Conservation (phyloP, 176 grass and related monocot species). For the Eragrostis nindensis region DNA sequence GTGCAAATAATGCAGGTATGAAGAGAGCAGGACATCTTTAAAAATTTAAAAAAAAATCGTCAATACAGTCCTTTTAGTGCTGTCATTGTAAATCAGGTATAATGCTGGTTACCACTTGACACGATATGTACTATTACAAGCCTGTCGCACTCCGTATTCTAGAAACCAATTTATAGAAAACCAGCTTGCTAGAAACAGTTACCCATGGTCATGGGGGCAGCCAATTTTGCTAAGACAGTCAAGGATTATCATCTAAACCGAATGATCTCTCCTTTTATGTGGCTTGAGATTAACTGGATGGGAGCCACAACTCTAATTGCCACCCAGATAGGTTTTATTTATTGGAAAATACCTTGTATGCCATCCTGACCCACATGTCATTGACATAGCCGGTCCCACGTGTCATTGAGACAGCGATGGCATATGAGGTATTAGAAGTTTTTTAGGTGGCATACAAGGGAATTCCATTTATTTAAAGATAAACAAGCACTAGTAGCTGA, state of each 20-base stretch:
- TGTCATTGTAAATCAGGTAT: neutral
- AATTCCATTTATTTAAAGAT: neutral
- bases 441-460: too few relatives aligned
- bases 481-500: neutral
- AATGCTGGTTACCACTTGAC: neutral
- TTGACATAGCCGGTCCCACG: too few relatives aligned
- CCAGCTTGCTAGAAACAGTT: neutral
- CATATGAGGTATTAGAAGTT: too few relatives aligned
- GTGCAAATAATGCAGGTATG: slow-evolving; percentile 13
- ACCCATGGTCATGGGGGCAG: neutral
- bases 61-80: neutral
- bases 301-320: neutral
- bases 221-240: neutral
- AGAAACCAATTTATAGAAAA: neutral
- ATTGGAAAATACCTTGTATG: too few relatives aligned
- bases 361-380: too few relatives aligned
- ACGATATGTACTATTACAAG: neutral
- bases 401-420: too few relatives aligned
- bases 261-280: neutral
- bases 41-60: too few relatives aligned
- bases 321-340: neutral
- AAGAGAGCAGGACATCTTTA: slow-evolving; percentile 19
- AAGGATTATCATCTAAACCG: neutral
- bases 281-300: neutral
- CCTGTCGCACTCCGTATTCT: neutral